Base-by-base conservation (phyloP, 78 protist genomes). In the Tieghemostelium lacteum region DNA sequence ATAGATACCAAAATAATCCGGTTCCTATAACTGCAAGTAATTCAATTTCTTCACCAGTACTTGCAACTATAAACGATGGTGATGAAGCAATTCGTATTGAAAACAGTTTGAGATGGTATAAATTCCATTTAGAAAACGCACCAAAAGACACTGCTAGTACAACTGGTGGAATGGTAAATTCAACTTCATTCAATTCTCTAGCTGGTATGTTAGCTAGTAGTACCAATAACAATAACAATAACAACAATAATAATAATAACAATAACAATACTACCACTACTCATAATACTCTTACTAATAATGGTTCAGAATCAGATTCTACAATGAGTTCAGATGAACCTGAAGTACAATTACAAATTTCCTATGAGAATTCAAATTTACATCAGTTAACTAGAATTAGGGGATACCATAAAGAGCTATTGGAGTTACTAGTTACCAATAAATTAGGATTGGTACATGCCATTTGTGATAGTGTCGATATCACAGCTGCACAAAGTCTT, bases 391-490 rank as follows among this genome's bases (percentile, higher is more conserved):
- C 75, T 17, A 26, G 62, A 20, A 57, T 83, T 57, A 83, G 69
- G 36, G 26, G 73, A 26, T 42, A 57, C 28, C 91, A 83, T 26
- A 50, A 70, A 8, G 91, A 83, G 2, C 42, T 83, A 29, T n/a
- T 83, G n/a, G 91, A 83, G 19, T 34, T 58, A 19, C 36, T 83
- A 4, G 78, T 83, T 16, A 39, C 77, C 37, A 24, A 55, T 8
- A 83, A 83, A 49, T 45, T 83, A 5, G 70, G 42, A 60, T 31
- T 83, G 3, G 91, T 83, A 37, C 76, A 83, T 83, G 75, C 91
- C 8, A 64, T 61, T 10, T 83, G 91, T 45, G 76, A 66, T 28
- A 34, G 72, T 0, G 75, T 83, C 7, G 91, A 83, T 45, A 58
- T 83, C 16, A 83, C 91, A 14, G 91, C 80, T 1, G 67, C 91